Conservation (phyloP, 2,329 filamentous ascomycete species). For the Trichoderma guizhouense region DNA sequence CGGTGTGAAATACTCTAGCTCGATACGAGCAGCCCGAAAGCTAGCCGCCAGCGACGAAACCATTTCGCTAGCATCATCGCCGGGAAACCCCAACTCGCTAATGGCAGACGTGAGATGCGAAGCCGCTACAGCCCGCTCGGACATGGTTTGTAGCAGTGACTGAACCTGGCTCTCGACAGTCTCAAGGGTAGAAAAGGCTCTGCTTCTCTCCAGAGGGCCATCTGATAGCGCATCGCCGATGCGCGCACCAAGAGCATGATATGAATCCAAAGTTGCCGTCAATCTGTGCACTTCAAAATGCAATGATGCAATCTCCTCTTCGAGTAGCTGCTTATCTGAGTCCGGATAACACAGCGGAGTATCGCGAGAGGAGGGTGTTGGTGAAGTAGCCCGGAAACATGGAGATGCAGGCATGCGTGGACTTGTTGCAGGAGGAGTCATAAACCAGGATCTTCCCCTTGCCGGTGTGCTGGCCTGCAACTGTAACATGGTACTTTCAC, state of each 20-base stretch:
- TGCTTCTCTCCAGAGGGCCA: conserved; percentile 8
- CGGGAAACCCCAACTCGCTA: conserved; percentile 48
- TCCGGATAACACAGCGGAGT: conserved; percentile 44
- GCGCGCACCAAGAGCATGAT: conserved; percentile 40
- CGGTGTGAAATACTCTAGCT: conserved; percentile 60
- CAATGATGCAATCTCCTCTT: conserved; percentile 48
- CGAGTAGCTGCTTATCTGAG: conserved; percentile 39
- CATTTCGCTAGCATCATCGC: conserved; percentile 46
- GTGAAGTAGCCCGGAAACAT: conserved; percentile 27
- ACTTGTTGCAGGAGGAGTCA: conserved; percentile 55
- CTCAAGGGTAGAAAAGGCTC: conserved; percentile 22
- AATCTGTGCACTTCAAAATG: conserved; percentile 49
- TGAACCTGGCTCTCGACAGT: conserved; percentile 43
- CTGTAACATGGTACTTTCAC: conserved; percentile 50
- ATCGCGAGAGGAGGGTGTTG: conserved; percentile 30
- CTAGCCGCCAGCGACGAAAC: conserved; percentile 45
- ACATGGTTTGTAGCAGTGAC: conserved; percentile 43
- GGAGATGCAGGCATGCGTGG: conserved; percentile 40
- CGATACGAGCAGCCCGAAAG: conserved; percentile 56
- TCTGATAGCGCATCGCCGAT: conserved; percentile 36
- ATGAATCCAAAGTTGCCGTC: conserved; percentile 45
- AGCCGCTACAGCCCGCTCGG: conserved; percentile 48
- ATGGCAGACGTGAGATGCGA: conserved; percentile 45
- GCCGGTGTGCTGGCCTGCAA: conserved; percentile 52
- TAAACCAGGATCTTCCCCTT: conserved; percentile 44